These are phyloP conservation scores for Melampsora americana DNA, from an alignment of 1,284 basidiomycete genomes.

Conservation along the genomic window DNA sequence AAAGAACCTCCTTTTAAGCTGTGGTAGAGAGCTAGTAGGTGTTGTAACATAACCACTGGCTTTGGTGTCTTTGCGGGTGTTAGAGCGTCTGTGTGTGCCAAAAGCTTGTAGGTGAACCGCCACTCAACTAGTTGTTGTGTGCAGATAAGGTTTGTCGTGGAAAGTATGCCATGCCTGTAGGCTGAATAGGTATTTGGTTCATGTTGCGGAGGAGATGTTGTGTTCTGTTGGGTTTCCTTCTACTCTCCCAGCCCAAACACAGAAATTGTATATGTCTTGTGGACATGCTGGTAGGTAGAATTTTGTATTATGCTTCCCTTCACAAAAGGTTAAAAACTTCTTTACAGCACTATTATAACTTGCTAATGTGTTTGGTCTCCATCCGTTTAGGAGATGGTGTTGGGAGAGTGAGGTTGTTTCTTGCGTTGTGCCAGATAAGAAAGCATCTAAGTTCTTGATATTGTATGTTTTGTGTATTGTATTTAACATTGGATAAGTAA, in stretches of 20 bases:
- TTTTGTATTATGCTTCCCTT: too few relatives aligned
- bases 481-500: too few relatives aligned
- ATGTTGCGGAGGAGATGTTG: not conserved
- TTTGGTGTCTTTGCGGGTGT: too few relatives aligned
- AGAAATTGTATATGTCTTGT: not conserved
- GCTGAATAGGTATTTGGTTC: not conserved
- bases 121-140: too few relatives aligned
- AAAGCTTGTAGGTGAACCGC: not conserved
- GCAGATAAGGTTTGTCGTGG: not conserved
- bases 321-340: not conserved
- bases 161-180: constrained; percentile 12
- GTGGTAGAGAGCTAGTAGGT: too few relatives aligned
- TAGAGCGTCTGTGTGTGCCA: too few relatives aligned
- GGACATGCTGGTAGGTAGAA: not conserved
- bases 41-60: too few relatives aligned
- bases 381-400: not conserved
- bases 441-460: not conserved
- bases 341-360: constrained; percentile 12
- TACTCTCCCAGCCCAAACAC: constrained; percentile 3
- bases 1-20: too few relatives aligned
- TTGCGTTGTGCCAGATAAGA: not conserved
- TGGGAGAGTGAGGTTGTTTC: not conserved
- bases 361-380: not conserved
- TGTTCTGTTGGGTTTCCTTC: not conserved
- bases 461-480: too few relatives aligned